Evolutionary conservation across 768 basidiomycete species (phyloP).

Genomic region (Jaapia argillacea): DNA sequence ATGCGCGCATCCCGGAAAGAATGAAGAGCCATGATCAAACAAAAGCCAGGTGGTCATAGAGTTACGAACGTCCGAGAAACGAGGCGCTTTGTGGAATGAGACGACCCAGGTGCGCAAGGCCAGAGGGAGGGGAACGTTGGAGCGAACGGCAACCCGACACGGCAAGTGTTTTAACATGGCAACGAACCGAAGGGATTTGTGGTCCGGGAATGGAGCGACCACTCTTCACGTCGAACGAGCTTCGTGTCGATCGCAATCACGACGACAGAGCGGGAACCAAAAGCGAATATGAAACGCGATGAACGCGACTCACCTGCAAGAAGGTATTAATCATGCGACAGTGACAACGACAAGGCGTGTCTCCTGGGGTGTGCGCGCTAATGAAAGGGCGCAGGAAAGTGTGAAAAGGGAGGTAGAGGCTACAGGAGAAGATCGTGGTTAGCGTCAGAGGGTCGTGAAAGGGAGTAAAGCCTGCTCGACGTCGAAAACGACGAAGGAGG

Average conservation of each 20-base stretch:
- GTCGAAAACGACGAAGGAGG: conserved; percentile 13
- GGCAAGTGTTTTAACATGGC: too few relatives aligned
- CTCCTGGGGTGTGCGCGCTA: background rate
- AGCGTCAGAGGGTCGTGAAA: conserved; percentile 25
- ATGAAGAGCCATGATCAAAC: conserved; percentile 1
- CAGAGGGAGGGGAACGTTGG: too few relatives aligned
- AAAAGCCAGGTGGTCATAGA: conserved; percentile 2
- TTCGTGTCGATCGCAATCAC: background rate
- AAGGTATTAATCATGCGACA: conserved; percentile 32
- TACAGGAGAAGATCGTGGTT: conserved; percentile 21
- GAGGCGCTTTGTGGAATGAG: too few relatives aligned
- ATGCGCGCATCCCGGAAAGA: background rate
- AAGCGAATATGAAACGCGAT: conserved; percentile 3
- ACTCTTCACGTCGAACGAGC: too few relatives aligned
- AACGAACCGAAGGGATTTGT: too few relatives aligned
- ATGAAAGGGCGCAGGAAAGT: background rate
- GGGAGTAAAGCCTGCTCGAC: conserved; percentile 12
- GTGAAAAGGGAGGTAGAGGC: conserved; percentile 1
- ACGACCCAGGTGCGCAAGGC: too few relatives aligned
- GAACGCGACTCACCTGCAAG: conserved; percentile 24
- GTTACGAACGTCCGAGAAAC: too few relatives aligned
- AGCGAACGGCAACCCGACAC: too few relatives aligned
- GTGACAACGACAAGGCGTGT: conserved; percentile 14
- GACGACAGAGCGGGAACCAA: background rate
- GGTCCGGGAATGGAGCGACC: too few relatives aligned